Percentiles rank a stretch among this genome's conserved stretches.
These are phyloP conservation scores for Sporothrix variecibatus DNA, from an alignment of 2,329 filamentous ascomycete genomes.

Conservation along the genomic window DNA sequence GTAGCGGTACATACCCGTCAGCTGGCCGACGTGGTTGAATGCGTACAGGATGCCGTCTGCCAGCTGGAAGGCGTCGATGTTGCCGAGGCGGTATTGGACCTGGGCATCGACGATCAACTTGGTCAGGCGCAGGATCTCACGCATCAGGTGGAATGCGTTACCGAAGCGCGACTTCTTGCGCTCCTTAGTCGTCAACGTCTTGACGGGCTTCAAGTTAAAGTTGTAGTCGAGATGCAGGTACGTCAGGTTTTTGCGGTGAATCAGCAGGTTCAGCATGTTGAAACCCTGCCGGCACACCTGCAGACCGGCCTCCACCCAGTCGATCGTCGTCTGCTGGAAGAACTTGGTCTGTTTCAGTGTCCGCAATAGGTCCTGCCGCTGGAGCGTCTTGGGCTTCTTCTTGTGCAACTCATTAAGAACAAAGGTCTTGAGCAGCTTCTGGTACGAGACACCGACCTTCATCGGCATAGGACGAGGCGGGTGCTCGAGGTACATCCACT, in stretches of 20 bases:
- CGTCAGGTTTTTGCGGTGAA: slow-evolving; percentile 97
- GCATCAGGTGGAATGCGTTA: slow-evolving; percentile 98
- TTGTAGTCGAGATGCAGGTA: slow-evolving; percentile 99
- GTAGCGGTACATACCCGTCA: slow-evolving; percentile 99
- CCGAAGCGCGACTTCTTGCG: slow-evolving; percentile 99
- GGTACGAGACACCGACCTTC: slow-evolving; percentile 96
- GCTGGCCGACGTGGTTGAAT: slow-evolving; percentile 97
- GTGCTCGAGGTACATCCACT: slow-evolving; percentile 98
- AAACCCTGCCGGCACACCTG: slow-evolving; percentile 98
- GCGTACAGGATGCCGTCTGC: slow-evolving; percentile 98
- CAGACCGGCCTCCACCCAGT: slow-evolving; percentile 98
- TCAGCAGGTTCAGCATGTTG: slow-evolving; percentile 98
- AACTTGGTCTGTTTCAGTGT: slow-evolving; percentile 97
- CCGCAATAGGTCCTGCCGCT: slow-evolving; percentile 86
- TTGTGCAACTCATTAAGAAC: slow-evolving; percentile 97
- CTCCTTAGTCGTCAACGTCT: slow-evolving; percentile 97
- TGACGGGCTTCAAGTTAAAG: slow-evolving; percentile 98
- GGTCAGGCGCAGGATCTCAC: slow-evolving; percentile 91
- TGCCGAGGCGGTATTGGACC: slow-evolving; percentile 94
- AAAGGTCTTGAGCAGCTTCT: slow-evolving; percentile 94
- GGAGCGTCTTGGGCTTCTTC: slow-evolving; percentile 91
- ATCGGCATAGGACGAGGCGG: slow-evolving; percentile 85
- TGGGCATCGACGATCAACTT: slow-evolving; percentile 98
- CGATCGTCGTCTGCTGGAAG: slow-evolving; percentile 98
- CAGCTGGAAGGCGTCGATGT: slow-evolving; percentile 98